Percentiles rank a stretch among this genome's conserved stretches.
These are phyloP conservation scores for Tothia fuscella DNA, from an alignment of 2,329 filamentous ascomycete genomes.

Conservation along the genomic window DNA sequence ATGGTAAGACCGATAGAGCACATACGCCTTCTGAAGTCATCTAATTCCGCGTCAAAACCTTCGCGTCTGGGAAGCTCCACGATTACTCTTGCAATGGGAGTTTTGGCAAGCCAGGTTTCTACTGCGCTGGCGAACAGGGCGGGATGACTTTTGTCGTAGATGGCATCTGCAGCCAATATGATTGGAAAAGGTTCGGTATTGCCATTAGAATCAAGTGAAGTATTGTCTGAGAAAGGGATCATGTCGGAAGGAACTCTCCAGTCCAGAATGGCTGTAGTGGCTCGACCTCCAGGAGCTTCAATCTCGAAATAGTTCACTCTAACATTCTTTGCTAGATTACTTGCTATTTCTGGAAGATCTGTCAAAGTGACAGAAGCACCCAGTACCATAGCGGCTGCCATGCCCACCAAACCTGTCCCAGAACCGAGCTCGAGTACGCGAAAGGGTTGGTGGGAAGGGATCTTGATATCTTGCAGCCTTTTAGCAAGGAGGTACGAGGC, in stretches of 20 bases:
- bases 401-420: constrained; percentile 80
- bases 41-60: constrained; percentile 51
- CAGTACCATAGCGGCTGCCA: constrained; percentile 69
- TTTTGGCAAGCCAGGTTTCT: constrained; percentile 49
- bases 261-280: constrained; percentile 56
- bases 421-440: constrained; percentile 67
- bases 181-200: constrained; percentile 32
- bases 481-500: constrained; percentile 77
- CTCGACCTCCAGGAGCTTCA: constrained; percentile 40
- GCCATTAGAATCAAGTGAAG: not conserved
- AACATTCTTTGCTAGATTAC: constrained; percentile 68
- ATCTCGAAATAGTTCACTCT: constrained; percentile 49
- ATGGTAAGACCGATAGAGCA: constrained; percentile 37
- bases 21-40: constrained; percentile 53
- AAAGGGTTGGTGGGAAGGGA: constrained; percentile 14
- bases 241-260: constrained; percentile 52
- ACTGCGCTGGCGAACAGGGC: constrained; percentile 61
- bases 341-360: constrained; percentile 72
- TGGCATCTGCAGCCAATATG: constrained; percentile 71
- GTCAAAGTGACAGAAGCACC: constrained; percentile 58
- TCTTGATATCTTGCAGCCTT: constrained; percentile 40
- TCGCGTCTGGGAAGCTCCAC: constrained; percentile 74
- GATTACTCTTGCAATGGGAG: constrained; percentile 50
- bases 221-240: not conserved
- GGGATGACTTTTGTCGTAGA: constrained; percentile 81